Evolutionary conservation across 495 filamentous ascomycete genomes (phyloP).

Genomic region (Talaromyces nanjingensis): DNA sequence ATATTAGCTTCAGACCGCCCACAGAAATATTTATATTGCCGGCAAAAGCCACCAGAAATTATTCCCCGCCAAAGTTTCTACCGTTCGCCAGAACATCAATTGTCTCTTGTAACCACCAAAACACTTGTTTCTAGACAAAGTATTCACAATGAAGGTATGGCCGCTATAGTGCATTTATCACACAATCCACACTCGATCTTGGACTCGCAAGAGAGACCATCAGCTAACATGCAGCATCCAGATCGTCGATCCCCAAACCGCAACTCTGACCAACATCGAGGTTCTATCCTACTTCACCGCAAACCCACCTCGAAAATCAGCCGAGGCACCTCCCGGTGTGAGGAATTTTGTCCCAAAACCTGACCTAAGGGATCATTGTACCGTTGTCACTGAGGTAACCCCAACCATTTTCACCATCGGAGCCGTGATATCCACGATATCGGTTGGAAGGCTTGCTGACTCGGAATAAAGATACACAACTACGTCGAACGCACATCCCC

Average conservation of each 20-base stretch:
- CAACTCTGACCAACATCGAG: conserved; percentile 58
- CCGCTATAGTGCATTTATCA: background rate
- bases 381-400: conserved; percentile 43
- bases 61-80: background rate
- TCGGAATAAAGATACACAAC: conserved; percentile 32
- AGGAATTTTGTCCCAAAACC: conserved; percentile 36
- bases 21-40: background rate
- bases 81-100: background rate
- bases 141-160: conserved; percentile 5
- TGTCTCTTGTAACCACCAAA: background rate
- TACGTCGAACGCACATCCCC: conserved; percentile 35
- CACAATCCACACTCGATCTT: background rate
- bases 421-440: background rate
- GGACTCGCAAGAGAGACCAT: background rate
- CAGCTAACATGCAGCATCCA: conserved; percentile 15
- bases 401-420: background rate
- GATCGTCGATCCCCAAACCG: conserved; percentile 58
- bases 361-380: conserved; percentile 40
- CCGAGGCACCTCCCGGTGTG: conserved; percentile 25
- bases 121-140: background rate
- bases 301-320: conserved; percentile 37
- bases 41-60: background rate
- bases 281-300: conserved; percentile 50
- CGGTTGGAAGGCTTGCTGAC: background rate
- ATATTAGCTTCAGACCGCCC: background rate